phyloP scores from a whole-genome alignment of 257 asterid genomes.

The Nicotiana tomentosiformis region DNA sequence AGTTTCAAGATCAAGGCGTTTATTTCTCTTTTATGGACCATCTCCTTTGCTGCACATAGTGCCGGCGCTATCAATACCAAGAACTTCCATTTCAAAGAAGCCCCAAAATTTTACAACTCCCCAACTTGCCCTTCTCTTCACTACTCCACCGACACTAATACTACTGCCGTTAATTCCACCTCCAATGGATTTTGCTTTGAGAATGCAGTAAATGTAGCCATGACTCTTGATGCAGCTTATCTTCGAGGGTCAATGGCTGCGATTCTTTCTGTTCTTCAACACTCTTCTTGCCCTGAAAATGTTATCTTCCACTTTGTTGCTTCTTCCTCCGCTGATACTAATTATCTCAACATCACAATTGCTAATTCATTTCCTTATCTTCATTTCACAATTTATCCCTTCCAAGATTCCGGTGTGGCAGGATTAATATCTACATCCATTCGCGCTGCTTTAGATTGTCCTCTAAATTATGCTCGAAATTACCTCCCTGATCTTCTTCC shows the following conservation, averaged over 20 bases:
- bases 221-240: conserved; percentile 82
- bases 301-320: conserved; percentile 63
- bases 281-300: conserved; percentile 90
- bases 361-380: conserved; percentile 29
- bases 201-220: conserved; percentile 60
- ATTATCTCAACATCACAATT: conserved; percentile 12
- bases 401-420: conserved; percentile 20
- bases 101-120: conserved; percentile 83
- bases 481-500: conserved; percentile 31
- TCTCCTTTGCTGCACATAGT: not conserved
- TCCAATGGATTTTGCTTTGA: conserved; percentile 8
- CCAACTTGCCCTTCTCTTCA: conserved; percentile 35
- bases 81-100: conserved; percentile 49
- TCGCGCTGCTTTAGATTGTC: conserved; percentile 41
- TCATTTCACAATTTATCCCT: conserved; percentile 18
- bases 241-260: conserved; percentile 94
- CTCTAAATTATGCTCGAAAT: conserved; percentile 39
- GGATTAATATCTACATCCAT: conserved; percentile 39
- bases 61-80: not conserved
- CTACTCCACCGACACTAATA: conserved; percentile 6
- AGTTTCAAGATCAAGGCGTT: not conserved
- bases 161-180: not conserved
- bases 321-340: conserved; percentile 17
- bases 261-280: conserved; percentile 73
- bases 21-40: conserved; percentile 2